phyloP scores from a whole-genome alignment of 371 early-diverging fungal genomes.

The Syncephalastrum racemosum region DNA sequence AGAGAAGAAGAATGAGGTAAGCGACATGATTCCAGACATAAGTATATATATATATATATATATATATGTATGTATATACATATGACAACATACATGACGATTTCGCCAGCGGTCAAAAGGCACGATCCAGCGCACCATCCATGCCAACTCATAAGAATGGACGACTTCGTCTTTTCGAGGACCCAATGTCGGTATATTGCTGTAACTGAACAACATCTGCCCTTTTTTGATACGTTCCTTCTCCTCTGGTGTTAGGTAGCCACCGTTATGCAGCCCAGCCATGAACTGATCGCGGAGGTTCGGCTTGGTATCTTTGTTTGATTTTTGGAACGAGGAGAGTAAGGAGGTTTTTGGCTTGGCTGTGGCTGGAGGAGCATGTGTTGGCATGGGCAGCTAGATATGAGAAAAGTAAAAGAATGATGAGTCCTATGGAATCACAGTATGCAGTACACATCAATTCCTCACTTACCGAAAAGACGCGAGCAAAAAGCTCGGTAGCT shows the following conservation, averaged over 20 bases:
- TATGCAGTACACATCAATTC: too few relatives aligned
- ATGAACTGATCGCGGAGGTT: not conserved
- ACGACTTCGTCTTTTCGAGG: slow-evolving; percentile 25
- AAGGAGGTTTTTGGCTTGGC: slow-evolving; percentile 3
- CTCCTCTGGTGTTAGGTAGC: slow-evolving; percentile 21
- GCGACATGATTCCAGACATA: not conserved
- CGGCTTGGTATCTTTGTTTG: not conserved
- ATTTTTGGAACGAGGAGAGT: slow-evolving; percentile 11
- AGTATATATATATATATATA: slow-evolving; percentile 1
- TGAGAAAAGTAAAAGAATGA: not conserved
- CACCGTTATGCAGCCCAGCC: slow-evolving; percentile 13
- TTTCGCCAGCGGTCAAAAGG: slow-evolving; percentile 20
- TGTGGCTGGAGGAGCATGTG: not conserved
- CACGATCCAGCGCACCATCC: slow-evolving; percentile 21
- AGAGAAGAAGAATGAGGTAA: not conserved
- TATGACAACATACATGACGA: slow-evolving; percentile 20
- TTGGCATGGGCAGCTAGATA: not conserved
- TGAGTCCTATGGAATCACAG: not conserved
- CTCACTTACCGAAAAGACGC: slow-evolving; percentile 15
- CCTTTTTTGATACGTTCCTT: slow-evolving; percentile 13
- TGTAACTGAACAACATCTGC: slow-evolving; percentile 15
- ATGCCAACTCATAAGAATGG: slow-evolving; percentile 18
- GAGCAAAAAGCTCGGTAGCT: slow-evolving; percentile 6
- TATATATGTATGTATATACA: too few relatives aligned
- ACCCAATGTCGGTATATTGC: slow-evolving; percentile 24